Evolutionary conservation across 164 flowering plant species (phyloP).

Genomic region (Piper longum): DNA sequence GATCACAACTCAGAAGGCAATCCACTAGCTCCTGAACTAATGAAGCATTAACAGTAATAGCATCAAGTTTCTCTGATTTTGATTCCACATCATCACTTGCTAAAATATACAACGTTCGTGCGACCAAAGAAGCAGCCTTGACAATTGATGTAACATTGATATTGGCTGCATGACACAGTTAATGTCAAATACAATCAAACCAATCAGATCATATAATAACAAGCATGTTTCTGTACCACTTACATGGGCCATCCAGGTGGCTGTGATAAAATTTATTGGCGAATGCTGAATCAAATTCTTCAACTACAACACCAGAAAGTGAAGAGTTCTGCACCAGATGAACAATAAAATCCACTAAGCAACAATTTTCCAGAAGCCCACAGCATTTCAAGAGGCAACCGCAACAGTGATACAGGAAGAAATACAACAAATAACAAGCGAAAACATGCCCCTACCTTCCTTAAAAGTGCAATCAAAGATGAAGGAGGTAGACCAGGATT

Average conservation of each 20-base stretch:
- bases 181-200: neutral
- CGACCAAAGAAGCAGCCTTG: constrained; percentile 77
- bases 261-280: constrained; percentile 75
- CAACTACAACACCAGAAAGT: constrained; percentile 63
- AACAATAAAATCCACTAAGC: neutral
- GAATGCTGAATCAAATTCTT: constrained; percentile 72
- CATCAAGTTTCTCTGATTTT: constrained; percentile 24
- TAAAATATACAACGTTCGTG: constrained; percentile 70
- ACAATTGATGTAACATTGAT: constrained; percentile 62
- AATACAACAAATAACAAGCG: neutral
- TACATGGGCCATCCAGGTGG: constrained; percentile 69
- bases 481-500: constrained; percentile 99
- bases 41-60: constrained; percentile 50
- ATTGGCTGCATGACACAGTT: constrained; percentile 44
- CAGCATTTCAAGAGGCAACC: neutral
- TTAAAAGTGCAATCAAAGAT: constrained; percentile 78
- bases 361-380: neutral
- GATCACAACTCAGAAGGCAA: constrained; percentile 69
- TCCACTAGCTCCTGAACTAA: constrained; percentile 71
- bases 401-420: neutral
- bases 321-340: constrained; percentile 18
- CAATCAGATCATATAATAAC: neutral
- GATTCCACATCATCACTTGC: constrained; percentile 34
- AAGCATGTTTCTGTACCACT: constrained; percentile 14
- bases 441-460: constrained; percentile 29